These are phyloP conservation scores for Jimgerdemannia flammicorona DNA, from an alignment of 192 early-diverging fungal species.

Conservation along the genomic window DNA sequence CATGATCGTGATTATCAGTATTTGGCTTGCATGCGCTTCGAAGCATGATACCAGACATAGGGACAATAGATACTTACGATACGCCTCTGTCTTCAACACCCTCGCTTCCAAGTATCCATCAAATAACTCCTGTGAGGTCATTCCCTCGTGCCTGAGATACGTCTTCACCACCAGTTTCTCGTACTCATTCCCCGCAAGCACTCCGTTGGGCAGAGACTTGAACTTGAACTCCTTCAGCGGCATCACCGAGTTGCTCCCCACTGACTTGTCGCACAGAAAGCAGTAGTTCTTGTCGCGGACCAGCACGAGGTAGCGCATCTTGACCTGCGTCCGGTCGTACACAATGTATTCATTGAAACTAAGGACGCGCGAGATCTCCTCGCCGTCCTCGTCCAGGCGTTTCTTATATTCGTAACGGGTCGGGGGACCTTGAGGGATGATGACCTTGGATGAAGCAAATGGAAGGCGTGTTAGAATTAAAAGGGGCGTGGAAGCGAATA, in stretches of 20 bases:
- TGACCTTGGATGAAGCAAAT: slow-evolving; percentile 14
- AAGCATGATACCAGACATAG: neutral
- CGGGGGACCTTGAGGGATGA: slow-evolving; percentile 41
- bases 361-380: slow-evolving; percentile 16
- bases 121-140: slow-evolving; percentile 12
- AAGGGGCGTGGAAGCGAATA: too few species aligned
- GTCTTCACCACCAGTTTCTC: slow-evolving; percentile 9
- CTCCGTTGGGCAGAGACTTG: neutral
- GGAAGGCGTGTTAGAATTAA: neutral
- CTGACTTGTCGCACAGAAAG: slow-evolving; percentile 4
- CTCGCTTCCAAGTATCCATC: slow-evolving; percentile 10
- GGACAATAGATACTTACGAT: slow-evolving; percentile 16
- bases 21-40: neutral
- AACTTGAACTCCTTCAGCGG: slow-evolving; percentile 8
- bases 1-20: neutral
- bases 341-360: slow-evolving; percentile 81
- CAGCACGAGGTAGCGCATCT: slow-evolving; percentile 61
- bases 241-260: neutral
- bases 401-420: slow-evolving; percentile 45
- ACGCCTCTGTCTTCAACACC: slow-evolving; percentile 4
- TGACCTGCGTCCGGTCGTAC: slow-evolving; percentile 64
- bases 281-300: slow-evolving; percentile 17
- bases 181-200: slow-evolving; percentile 11
- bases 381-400: neutral
- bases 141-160: slow-evolving; percentile 6